phyloP scores from a whole-genome alignment of 129 eudicot species.

The Erigeron canadensis region DNA sequence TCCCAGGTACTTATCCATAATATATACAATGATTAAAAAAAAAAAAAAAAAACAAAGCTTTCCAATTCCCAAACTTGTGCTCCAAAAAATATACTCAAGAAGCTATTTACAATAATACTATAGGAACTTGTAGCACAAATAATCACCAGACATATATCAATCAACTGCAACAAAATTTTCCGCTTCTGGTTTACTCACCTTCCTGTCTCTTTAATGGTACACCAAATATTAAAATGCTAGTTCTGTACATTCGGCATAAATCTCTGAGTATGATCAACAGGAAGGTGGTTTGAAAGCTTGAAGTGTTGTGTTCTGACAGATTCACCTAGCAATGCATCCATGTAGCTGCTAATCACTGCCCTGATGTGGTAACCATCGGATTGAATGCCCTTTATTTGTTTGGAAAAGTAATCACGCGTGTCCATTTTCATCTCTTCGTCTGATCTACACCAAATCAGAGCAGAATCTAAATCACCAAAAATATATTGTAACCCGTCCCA shows the following conservation, averaged over 20 bases:
- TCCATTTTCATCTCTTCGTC: slow-evolving; percentile 46
- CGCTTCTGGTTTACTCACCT: background rate
- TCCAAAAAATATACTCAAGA: slow-evolving; percentile 13
- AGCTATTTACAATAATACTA: slow-evolving; percentile 15
- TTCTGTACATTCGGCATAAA: background rate
- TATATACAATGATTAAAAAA: background rate
- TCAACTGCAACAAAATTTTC: background rate
- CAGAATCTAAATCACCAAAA: slow-evolving; percentile 7
- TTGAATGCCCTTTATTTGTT: slow-evolving; percentile 34
- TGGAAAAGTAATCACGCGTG: slow-evolving; percentile 40
- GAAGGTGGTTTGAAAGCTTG: slow-evolving; percentile 57
- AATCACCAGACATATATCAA: no score
- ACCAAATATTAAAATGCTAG: background rate
- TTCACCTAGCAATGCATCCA: slow-evolving; percentile 48
- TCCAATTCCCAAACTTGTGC: slow-evolving; percentile 17
- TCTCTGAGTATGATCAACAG: slow-evolving; percentile 26
- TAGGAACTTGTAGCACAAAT: no score
- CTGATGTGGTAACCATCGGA: slow-evolving; percentile 34
- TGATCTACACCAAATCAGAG: slow-evolving; percentile 34
- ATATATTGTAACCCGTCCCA: background rate
- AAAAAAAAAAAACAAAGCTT: background rate
- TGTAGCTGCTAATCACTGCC: slow-evolving; percentile 60
- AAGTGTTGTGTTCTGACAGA: slow-evolving; percentile 30
- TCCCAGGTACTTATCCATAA: background rate
- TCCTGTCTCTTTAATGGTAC: background rate